phyloP scores from a whole-genome alignment of 2,329 filamentous ascomycete genomes.

The Alternaria sp. region DNA sequence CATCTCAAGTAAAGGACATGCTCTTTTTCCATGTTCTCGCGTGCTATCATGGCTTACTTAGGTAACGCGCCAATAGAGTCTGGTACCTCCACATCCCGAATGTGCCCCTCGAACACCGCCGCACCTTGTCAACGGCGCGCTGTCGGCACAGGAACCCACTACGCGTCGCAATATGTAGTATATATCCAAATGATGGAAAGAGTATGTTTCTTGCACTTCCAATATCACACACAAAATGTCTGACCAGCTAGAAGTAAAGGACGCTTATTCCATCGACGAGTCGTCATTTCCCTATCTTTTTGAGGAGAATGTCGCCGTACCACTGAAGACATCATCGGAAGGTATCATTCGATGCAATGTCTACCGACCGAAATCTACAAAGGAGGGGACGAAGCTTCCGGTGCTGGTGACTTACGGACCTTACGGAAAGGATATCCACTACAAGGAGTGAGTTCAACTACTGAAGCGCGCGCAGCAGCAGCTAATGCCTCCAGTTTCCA shows the following conservation, averaged over 20 bases:
- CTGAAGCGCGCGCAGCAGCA: background rate
- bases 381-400: constrained; percentile 56
- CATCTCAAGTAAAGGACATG: no score
- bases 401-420: constrained; percentile 77
- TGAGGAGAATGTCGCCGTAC: constrained; percentile 60
- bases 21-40: background rate
- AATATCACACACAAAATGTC: constrained; percentile 29
- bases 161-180: constrained; percentile 22
- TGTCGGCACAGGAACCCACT: constrained; percentile 16
- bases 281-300: constrained; percentile 58
- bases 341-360: constrained; percentile 61
- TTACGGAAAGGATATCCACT: constrained; percentile 77
- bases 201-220: background rate
- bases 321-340: constrained; percentile 50
- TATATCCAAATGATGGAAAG: constrained; percentile 23
- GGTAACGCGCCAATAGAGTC: background rate
- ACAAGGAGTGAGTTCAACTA: constrained; percentile 56
- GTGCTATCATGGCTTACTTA: background rate
- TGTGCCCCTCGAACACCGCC: constrained; percentile 16
- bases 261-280: constrained; percentile 46
- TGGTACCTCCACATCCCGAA: constrained; percentile 33
- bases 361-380: constrained; percentile 57
- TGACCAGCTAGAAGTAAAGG: constrained; percentile 41
- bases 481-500: constrained; percentile 54
- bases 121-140: constrained; percentile 9